Base-by-base conservation (phyloP, 2,329 filamentous ascomycete genomes). In the Zopfia rhizophila region DNA sequence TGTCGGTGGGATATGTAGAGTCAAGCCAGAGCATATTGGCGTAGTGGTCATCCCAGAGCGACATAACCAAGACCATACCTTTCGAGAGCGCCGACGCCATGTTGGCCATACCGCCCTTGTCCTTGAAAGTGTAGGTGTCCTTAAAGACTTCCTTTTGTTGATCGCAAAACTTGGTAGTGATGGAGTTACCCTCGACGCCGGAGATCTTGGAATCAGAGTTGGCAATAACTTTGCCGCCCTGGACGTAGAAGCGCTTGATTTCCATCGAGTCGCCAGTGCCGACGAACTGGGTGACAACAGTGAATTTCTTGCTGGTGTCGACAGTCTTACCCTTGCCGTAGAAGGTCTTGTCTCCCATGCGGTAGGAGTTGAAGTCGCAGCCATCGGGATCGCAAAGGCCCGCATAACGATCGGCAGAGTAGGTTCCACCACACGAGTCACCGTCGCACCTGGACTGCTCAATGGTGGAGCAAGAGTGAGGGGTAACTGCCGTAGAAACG, bases 1-100 rank as follows among this genome's bases (percentile, higher is more conserved):
- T 38, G 29, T 58, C 53, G 18, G 73, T 71, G 19, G 85, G 85
- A 73, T 81, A 86, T 60, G 73, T 79, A 53, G 79, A 80, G 74
- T 89, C 86, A 52, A 90, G 80, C 87, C 87, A 89, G 61, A 86
- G 80, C 85, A 89, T 89, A 70, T 86, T 78, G 58, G 79, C 70
- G 54, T 79, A 69, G 71, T 87, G 80, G 69, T 88, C 85, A 62
- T 86, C 81, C 77, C 77, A 80, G 44, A 83, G 67, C 33, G 73
- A 77, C 73, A 87, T 75, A 46, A 84, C 83, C 7, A 87, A 75
- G 13, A 85, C 83, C 82, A 86, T 84, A 17, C 82, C 82, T 12
- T 41, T 19, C 27, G 45, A 29, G 22, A 60, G 51, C 4, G 59
- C 55, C 35, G 47, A 40, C 4, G 45, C 42, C 59, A 63, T 63